A percentile compares a stretch with the other conserved stretches of the same genome.
Evolutionary conservation across 116 monocot species (phyloP).

Genomic region (Papilionanthe hybrid): DNA sequence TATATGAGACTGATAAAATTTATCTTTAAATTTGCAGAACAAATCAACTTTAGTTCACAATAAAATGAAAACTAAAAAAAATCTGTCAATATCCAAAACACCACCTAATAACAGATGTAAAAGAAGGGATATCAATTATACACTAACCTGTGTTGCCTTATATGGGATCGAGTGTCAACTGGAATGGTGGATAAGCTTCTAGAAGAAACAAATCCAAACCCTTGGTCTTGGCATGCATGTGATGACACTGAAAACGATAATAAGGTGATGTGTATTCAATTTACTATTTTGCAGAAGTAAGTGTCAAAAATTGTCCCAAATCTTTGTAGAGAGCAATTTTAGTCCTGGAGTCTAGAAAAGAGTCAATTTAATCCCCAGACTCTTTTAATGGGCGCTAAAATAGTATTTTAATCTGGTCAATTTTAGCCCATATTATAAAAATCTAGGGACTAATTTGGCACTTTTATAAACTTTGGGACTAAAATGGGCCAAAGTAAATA

Average conservation of each 20-base stretch:
- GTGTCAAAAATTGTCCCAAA: too few relatives aligned
- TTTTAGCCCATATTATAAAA: too few relatives aligned
- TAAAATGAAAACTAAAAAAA: not conserved
- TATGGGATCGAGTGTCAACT: conserved; percentile 12
- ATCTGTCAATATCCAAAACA: not conserved
- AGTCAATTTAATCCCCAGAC: too few relatives aligned
- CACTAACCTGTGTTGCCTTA: conserved; percentile 25
- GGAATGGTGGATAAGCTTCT: conserved; percentile 20
- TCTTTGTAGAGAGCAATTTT: too few relatives aligned
- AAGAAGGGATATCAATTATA: not conserved
- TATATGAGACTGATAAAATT: not conserved
- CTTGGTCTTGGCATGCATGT: conserved; percentile 19
- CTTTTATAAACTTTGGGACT: too few relatives aligned
- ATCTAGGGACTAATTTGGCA: too few relatives aligned
- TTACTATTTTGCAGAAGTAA: not conserved
- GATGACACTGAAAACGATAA: conserved; percentile 20
- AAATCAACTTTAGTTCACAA: not conserved
- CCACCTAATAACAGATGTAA: not conserved
- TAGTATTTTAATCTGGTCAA: too few relatives aligned
- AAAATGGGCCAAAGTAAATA: not conserved
- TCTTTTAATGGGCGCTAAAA: too few relatives aligned
- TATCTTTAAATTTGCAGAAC: not conserved
- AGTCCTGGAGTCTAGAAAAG: too few relatives aligned
- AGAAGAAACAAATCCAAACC: conserved; percentile 29
- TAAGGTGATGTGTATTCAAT: not conserved